Evolutionary conservation across 2,329 filamentous ascomycete species (phyloP).

Genomic region (Tolypocladium capitatum): DNA sequence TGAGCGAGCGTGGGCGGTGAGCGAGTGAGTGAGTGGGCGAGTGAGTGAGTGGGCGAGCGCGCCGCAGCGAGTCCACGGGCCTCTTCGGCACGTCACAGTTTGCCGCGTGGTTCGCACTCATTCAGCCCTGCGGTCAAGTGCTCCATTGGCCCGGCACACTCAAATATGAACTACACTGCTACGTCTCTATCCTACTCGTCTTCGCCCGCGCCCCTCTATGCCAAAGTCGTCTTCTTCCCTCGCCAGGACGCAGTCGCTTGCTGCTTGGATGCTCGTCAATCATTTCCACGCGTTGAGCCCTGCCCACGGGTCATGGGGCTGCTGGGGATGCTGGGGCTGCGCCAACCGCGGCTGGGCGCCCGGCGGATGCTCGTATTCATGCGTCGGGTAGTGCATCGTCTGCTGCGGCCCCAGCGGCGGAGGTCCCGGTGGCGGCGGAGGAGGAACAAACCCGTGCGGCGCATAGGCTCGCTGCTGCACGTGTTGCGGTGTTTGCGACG

Average conservation of each 20-base stretch:
- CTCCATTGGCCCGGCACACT: too few relatives aligned
- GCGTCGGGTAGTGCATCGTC: constrained; percentile 40
- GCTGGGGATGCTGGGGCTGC: constrained; percentile 18
- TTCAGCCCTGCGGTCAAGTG: too few relatives aligned
- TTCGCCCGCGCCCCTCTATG: too few relatives aligned
- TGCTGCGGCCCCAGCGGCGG: constrained; percentile 50
- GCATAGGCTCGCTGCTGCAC: constrained; percentile 27
- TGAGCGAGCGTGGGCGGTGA: too few relatives aligned
- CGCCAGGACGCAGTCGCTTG: background rate
- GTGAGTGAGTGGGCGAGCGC: too few relatives aligned
- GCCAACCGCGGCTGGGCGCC: constrained; percentile 16
- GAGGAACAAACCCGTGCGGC: constrained; percentile 46
- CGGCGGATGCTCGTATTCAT: constrained; percentile 20
- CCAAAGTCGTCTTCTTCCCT: background rate
- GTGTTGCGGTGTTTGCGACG: constrained; percentile 20
- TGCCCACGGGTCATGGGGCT: constrained; percentile 36
- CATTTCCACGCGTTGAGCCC: constrained; percentile 40
- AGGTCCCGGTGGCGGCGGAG: constrained; percentile 49
- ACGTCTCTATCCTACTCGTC: background rate
- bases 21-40: too few relatives aligned
- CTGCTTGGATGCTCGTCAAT: too few relatives aligned
- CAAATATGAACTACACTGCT: background rate
- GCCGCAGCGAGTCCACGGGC: too few relatives aligned
- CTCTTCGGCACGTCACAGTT: too few relatives aligned
- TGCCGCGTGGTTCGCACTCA: too few relatives aligned